Percentiles rank a stretch among this genome's conserved stretches.
Conservation (phyloP, 73 alveolate species). For the Tetrahymena elliotti region DNA sequence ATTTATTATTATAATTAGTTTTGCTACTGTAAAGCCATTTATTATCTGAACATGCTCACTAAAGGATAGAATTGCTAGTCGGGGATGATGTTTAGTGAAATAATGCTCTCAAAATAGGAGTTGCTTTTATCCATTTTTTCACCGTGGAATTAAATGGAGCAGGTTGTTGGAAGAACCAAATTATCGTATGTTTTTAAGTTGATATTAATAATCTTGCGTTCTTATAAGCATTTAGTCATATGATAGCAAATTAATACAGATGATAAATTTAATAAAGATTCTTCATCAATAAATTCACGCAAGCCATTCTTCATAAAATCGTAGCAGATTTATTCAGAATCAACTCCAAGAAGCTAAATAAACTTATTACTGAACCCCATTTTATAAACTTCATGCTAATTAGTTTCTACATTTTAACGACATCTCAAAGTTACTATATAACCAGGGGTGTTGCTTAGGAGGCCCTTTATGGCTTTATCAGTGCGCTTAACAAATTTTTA, state of each 20-base stretch:
- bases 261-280: not conserved
- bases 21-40: not conserved
- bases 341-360: not conserved
- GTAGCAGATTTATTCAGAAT: not conserved
- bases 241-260: not conserved
- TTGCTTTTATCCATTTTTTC: not conserved
- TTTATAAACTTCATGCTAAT: not conserved
- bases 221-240: not conserved
- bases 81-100: not conserved
- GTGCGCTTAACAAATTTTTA: not conserved
- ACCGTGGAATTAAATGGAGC: not conserved
- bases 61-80: not conserved
- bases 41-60: not conserved
- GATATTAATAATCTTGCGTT: not conserved
- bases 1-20: too few relatives aligned
- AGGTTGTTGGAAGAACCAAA: not conserved
- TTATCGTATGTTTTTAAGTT: not conserved
- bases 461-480: not conserved
- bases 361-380: not conserved
- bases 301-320: not conserved
- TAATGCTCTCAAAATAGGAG: not conserved
- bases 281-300: not conserved
- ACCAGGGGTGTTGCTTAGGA: not conserved
- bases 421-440: not conserved
- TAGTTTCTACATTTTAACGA: not conserved